Evolutionary conservation across 768 basidiomycete genomes (phyloP).

Genomic region (Trametes villosa): DNA sequence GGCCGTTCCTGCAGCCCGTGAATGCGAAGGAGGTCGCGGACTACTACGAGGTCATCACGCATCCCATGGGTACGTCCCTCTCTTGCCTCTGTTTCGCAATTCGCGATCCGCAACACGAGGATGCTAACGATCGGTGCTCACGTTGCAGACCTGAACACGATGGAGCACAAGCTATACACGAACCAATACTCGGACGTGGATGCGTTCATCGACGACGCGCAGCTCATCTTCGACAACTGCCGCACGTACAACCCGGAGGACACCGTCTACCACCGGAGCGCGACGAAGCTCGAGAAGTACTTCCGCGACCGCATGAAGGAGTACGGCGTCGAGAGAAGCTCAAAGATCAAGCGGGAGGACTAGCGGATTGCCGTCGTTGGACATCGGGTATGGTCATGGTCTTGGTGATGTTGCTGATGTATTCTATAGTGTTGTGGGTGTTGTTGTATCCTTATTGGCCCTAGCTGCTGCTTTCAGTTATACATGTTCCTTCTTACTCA

Average conservation of each 20-base stretch:
- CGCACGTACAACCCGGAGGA: conserved; percentile 82
- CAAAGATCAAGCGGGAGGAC: conserved; percentile 31
- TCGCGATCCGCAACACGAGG: conserved; percentile 1
- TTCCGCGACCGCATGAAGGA: conserved; percentile 52
- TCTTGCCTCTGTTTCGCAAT: neutral
- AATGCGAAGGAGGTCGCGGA: conserved; percentile 78
- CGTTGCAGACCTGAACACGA: conserved; percentile 76
- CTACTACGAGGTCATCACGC: conserved; percentile 87
- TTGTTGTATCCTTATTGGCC: conserved; percentile 10
- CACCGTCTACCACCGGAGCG: conserved; percentile 82
- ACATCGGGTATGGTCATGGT: neutral
- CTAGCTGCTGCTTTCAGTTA: no score
- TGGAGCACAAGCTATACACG: conserved; percentile 89
- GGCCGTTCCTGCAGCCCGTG: conserved; percentile 89
- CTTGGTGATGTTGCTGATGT: neutral
- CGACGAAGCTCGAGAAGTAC: conserved; percentile 80
- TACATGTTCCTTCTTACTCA: no score
- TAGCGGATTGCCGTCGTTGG: neutral
- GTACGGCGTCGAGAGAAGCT: conserved; percentile 23
- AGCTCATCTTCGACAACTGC: conserved; percentile 90
- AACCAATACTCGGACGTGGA: conserved; percentile 80
- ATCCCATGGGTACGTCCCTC: conserved; percentile 83
- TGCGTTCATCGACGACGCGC: conserved; percentile 77
- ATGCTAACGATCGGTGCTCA: neutral
- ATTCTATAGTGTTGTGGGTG: neutral